Percentiles rank a stretch among this genome's conserved stretches.
phyloP scores from a whole-genome alignment of 2,329 filamentous ascomycete species.

The Phialemonium atrogriseum region DNA sequence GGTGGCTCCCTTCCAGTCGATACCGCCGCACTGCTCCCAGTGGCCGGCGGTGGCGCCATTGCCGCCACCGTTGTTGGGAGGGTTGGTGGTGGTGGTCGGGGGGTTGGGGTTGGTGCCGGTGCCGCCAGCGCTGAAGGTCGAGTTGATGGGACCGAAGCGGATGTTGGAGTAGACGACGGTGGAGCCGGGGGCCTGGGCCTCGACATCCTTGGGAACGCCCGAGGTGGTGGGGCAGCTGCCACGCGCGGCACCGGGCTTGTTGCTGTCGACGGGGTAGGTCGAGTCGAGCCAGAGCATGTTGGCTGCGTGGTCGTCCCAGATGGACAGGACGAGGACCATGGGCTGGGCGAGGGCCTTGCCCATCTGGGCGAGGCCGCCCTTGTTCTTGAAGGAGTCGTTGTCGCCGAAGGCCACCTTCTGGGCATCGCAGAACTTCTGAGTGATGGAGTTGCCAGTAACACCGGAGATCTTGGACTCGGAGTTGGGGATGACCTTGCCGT shows the following conservation, averaged over 20 bases:
- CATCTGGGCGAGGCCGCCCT: slow-evolving; percentile 48
- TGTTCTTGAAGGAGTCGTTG: slow-evolving; percentile 36
- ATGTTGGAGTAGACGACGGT: slow-evolving; percentile 52
- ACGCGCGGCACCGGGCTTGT: slow-evolving; percentile 38
- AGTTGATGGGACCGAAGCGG: slow-evolving; percentile 47
- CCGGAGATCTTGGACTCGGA: slow-evolving; percentile 28
- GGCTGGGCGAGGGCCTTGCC: slow-evolving; percentile 39
- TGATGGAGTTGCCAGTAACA: slow-evolving; percentile 30
- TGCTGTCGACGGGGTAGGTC: slow-evolving; percentile 39
- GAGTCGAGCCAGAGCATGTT: slow-evolving; percentile 58
- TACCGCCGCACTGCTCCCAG: slow-evolving; percentile 25
- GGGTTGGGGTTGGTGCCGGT: slow-evolving; percentile 7
- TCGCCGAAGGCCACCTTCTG: slow-evolving; percentile 48
- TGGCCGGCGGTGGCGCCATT: slow-evolving; percentile 11
- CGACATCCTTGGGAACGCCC: slow-evolving; percentile 42
- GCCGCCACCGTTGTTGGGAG: slow-evolving; percentile 7
- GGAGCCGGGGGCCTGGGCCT: slow-evolving; percentile 35
- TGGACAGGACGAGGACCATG: slow-evolving; percentile 55
- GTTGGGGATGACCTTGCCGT: slow-evolving; percentile 43
- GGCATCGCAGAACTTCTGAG: slow-evolving; percentile 42
- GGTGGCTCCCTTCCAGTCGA: slow-evolving; percentile 21
- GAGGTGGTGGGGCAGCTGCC: slow-evolving; percentile 45
- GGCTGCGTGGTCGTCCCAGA: slow-evolving; percentile 54
- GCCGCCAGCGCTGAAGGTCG: slow-evolving; percentile 31
- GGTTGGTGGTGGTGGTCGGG: slow-evolving; percentile 6